These are phyloP conservation scores for Phytophthora multivora DNA, from an alignment of 352 stramenopile species.

Conservation along the genomic window DNA sequence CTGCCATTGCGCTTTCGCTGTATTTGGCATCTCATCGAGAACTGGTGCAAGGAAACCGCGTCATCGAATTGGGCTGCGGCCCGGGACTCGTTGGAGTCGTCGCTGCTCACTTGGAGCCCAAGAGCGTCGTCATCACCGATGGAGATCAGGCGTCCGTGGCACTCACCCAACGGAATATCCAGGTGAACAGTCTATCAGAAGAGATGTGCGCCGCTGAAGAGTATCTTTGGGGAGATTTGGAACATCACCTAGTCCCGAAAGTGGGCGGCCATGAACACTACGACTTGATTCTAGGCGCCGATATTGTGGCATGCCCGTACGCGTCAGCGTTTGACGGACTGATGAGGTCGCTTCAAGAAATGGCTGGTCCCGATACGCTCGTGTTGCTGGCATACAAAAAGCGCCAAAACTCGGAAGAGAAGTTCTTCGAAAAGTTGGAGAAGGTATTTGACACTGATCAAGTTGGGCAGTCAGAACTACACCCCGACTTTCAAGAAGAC, in stretches of 20 bases:
- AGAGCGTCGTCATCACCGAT: conserved; percentile 66
- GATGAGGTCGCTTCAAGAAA: conserved; percentile 50
- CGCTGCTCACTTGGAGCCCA: conserved; percentile 53
- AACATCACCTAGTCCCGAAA: conserved; percentile 30
- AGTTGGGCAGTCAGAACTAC: conserved; percentile 50
- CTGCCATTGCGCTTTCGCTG: conserved; percentile 76
- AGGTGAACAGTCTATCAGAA: conserved; percentile 17
- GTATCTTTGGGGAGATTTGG: conserved; percentile 70
- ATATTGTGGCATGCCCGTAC: conserved; percentile 88
- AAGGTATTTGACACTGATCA: conserved; percentile 50
- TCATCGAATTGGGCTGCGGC: conserved; percentile 78
- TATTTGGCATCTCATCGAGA: conserved; percentile 68
- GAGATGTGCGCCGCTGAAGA: conserved; percentile 38
- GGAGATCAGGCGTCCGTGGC: conserved; percentile 70
- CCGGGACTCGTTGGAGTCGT: conserved; percentile 78
- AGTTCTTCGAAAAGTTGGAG: conserved; percentile 68
- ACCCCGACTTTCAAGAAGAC: conserved; percentile 65
- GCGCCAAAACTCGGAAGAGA: conserved; percentile 62
- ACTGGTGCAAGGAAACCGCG: conserved; percentile 50
- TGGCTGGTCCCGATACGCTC: conserved; percentile 47
- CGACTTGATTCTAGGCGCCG: conserved; percentile 78
- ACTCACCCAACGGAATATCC: conserved; percentile 68
- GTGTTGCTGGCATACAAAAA: conserved; percentile 82
- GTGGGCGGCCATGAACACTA: conserved; percentile 30
- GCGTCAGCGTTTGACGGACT: conserved; percentile 66